Base-by-base conservation (phyloP, 2,329 filamentous ascomycete genomes). In the Bipolaris sorokiniana region DNA sequence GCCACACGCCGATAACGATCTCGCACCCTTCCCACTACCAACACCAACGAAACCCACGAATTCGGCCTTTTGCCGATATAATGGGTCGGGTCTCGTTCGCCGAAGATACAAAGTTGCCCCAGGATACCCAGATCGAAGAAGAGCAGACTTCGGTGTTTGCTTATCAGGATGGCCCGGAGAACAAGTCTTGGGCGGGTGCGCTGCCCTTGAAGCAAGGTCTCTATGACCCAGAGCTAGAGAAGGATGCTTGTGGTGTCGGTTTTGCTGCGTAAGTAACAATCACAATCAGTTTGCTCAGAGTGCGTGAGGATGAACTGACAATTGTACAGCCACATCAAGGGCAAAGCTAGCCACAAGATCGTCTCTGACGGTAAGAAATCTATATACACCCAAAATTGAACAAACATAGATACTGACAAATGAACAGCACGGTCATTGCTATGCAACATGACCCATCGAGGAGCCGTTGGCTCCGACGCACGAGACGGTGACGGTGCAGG, bases 391-490 rank as follows among this genome's bases (percentile, higher is more conserved):
- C 22, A n/a, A 15, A 42, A 15, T 11, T 7, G 2, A 0, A n/a
- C 13, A 18, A 18, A 33, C 26, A 46, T 23, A 11, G 2, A 42
- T 50, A 67, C 82, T 76, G 57, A 62, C 40, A 46, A 11, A 36
- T 63, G 31, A 59, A 42, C 70, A 95, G 91, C 93, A 67, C 90
- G 91, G 66, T 96, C 93, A 80, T 84, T 99, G 61, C 88, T 99
- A 63, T 99, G 95, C 85, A 98, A 99, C 86, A 99, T 99, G 95
- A 98, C 95, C 84, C 95, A 99, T 84, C 90, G 95, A 78, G 95
- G 95, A 84, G 95, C 95, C 64, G 94, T 98, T 70, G 95, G 95
- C 69, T 98, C 95, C 59, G 95, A 99, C 83, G 92, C 92, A 74
- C 90, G 95, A 83, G 95, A 99, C 77, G 95, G 95, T 77, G 95